These are phyloP conservation scores for Fusarium tuaranense DNA, from an alignment of 2,329 filamentous ascomycete species.

Conservation along the genomic window DNA sequence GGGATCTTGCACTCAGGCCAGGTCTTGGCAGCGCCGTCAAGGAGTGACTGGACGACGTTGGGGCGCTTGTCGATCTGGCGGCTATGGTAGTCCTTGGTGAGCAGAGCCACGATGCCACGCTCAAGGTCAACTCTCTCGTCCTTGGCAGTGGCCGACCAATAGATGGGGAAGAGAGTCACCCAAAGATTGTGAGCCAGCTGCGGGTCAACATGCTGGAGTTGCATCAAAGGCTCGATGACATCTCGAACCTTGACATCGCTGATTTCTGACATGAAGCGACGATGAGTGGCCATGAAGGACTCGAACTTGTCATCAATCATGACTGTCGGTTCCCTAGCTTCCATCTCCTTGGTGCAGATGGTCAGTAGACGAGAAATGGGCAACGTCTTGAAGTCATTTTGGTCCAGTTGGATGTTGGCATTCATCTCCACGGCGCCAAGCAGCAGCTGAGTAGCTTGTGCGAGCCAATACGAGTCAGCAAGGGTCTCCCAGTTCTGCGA, in stretches of 20 bases:
- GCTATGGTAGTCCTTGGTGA: constrained; percentile 96
- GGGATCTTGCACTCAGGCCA: constrained; percentile 92
- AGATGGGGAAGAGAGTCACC: constrained; percentile 91
- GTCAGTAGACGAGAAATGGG: constrained; percentile 80
- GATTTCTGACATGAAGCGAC: constrained; percentile 85
- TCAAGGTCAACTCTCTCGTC: constrained; percentile 93
- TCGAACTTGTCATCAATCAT: constrained; percentile 90
- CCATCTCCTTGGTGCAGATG: constrained; percentile 81
- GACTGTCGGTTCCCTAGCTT: constrained; percentile 70
- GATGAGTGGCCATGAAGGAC: constrained; percentile 79
- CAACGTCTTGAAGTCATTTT: constrained; percentile 85
- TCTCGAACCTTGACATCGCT: constrained; percentile 90
- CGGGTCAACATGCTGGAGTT: constrained; percentile 90
- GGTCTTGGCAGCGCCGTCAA: constrained; percentile 87
- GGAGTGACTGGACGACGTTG: constrained; percentile 92
- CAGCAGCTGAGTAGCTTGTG: constrained; percentile 92
- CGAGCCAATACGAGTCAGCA: constrained; percentile 95
- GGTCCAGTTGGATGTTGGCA: constrained; percentile 79
- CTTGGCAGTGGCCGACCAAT: constrained; percentile 87
- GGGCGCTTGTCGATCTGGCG: constrained; percentile 94
- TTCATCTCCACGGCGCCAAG: constrained; percentile 92
- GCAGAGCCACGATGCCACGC: constrained; percentile 86
- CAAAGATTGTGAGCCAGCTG: constrained; percentile 89
- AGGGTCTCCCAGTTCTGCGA: constrained; percentile 98
- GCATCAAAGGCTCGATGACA: constrained; percentile 87